Evolutionary conservation across 1,284 basidiomycete species (phyloP).

Genomic region (Pseudozyma thailandica): DNA sequence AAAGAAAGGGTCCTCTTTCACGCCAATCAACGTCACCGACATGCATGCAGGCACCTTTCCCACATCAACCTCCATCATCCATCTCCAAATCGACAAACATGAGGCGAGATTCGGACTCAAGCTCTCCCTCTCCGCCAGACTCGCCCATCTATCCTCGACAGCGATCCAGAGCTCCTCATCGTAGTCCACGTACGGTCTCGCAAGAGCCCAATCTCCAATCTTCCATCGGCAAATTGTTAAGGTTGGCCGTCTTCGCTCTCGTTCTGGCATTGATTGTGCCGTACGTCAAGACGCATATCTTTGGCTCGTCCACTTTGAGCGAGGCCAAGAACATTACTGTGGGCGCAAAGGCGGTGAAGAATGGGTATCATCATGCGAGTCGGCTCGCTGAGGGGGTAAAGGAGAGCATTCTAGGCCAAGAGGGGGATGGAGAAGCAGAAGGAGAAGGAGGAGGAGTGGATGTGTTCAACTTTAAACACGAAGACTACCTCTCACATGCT

Average conservation of each 20-base stretch:
- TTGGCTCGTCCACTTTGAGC: neutral
- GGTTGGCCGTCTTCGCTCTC: conserved; percentile 15
- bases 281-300: conserved; percentile 11
- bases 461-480: conserved; percentile 44
- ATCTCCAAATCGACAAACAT: too few species aligned
- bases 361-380: neutral
- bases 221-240: conserved; percentile 12
- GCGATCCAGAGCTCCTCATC: too few species aligned
- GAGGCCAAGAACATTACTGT: neutral
- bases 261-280: conserved; percentile 33
- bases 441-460: conserved; percentile 13
- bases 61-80: too few species aligned
- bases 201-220: neutral
- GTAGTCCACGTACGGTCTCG: neutral
- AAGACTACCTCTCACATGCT: conserved; percentile 22
- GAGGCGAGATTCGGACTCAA: too few species aligned
- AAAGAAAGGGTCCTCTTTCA: neutral
- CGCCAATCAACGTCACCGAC: too few species aligned
- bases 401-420: neutral
- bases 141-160: too few species aligned
- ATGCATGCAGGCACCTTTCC: too few species aligned
- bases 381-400: neutral
- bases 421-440: neutral
- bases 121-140: too few species aligned
- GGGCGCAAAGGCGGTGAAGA: conserved; percentile 1